phyloP scores from a whole-genome alignment of 495 filamentous ascomycete species.

The Immersiella caudata region DNA sequence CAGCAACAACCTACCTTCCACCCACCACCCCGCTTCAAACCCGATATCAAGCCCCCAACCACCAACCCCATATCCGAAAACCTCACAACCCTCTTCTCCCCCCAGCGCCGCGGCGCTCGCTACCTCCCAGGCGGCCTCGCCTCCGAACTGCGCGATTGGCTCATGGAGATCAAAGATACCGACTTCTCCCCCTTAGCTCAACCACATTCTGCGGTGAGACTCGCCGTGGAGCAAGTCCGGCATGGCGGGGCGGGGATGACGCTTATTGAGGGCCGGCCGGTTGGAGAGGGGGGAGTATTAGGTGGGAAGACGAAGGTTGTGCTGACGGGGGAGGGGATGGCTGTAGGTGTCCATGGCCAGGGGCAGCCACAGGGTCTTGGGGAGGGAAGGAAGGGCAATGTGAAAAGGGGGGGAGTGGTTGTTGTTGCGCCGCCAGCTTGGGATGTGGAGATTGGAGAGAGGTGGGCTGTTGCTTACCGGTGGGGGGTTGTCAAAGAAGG shows the following conservation, averaged over 20 bases:
- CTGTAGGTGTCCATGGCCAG: conserved; percentile 8
- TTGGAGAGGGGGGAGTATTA: background rate
- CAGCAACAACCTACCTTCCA: conserved; percentile 16
- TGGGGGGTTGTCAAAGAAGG: conserved; percentile 36
- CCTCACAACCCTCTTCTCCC: conserved; percentile 47
- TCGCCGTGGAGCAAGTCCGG: conserved; percentile 33
- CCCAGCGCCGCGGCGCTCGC: conserved; percentile 38
- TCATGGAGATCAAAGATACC: conserved; percentile 45
- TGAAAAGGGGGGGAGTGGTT: conserved; percentile 39
- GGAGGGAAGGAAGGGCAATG: background rate
- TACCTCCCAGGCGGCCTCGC: conserved; percentile 50
- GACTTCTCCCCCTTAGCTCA: conserved; percentile 2
- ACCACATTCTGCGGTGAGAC: conserved; percentile 15
- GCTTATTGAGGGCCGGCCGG: conserved; percentile 24
- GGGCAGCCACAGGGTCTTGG: background rate
- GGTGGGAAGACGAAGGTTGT: conserved; percentile 26
- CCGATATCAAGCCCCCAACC: conserved; percentile 21
- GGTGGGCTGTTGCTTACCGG: conserved; percentile 50
- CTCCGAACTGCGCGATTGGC: conserved; percentile 49
- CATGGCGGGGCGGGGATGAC: conserved; percentile 27
- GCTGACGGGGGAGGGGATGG: conserved; percentile 45
- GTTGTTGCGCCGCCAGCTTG: conserved; percentile 46
- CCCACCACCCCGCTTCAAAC: conserved; percentile 9
- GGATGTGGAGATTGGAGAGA: conserved; percentile 44
- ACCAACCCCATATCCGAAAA: conserved; percentile 18